Conservation (phyloP, 495 filamentous ascomycete genomes). For the Tuber melanosporum region DNA sequence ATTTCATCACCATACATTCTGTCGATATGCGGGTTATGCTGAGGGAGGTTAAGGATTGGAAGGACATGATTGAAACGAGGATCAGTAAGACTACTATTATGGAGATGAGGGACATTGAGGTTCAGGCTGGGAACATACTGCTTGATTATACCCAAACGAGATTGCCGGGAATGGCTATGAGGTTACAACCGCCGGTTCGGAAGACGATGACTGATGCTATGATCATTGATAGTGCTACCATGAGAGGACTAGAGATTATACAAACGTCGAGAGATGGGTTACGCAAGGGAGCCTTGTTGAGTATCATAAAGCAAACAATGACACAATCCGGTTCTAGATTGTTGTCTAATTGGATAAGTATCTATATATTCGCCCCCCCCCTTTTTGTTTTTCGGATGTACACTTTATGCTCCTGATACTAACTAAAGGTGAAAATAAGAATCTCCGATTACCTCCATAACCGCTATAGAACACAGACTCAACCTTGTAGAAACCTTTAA, state of each 20-base stretch:
- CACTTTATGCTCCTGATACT: conserved; percentile 14
- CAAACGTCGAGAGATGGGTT: conserved; percentile 69
- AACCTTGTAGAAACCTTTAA: conserved; percentile 74
- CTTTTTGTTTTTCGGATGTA: conserved; percentile 2
- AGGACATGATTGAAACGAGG: conserved; percentile 64
- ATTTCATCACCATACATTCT: conserved; percentile 28
- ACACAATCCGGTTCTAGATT: conserved; percentile 85
- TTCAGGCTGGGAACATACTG: conserved; percentile 64
- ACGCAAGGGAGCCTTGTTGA: conserved; percentile 75
- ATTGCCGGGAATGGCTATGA: conserved; percentile 71
- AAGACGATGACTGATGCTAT: conserved; percentile 68
- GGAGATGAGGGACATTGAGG: conserved; percentile 50
- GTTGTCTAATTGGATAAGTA: conserved; percentile 75
- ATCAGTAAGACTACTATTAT: conserved; percentile 46
- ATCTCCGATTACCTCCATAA: conserved; percentile 75
- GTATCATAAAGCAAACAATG: conserved; percentile 78
- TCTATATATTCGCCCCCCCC: conserved; percentile 20
- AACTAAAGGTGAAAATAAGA: conserved; percentile 42
- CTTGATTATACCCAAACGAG: conserved; percentile 75
- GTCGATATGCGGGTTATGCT: conserved; percentile 6
- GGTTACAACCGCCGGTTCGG: conserved; percentile 73
- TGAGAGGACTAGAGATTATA: conserved; percentile 83
- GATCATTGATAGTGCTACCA: conserved; percentile 82
- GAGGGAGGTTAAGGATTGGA: conserved; percentile 49
- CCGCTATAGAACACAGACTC: conserved; percentile 70